Evolutionary conservation across 2,329 filamentous ascomycete species (phyloP).

Genomic region (Aspergillus novoparasiticus): DNA sequence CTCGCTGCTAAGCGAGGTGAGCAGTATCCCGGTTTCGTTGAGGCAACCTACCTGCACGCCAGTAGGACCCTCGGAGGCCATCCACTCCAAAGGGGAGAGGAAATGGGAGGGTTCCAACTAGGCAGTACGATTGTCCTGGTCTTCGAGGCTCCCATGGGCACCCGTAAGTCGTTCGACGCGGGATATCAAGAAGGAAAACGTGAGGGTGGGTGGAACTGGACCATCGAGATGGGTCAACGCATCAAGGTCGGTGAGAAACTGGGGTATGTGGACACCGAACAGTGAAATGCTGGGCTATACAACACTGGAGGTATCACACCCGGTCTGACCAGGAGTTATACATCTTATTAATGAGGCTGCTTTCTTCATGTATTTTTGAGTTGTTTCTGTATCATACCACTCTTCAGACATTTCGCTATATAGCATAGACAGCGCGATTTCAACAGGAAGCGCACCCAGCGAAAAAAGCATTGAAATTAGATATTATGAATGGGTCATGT

Average conservation of each 20-base stretch:
- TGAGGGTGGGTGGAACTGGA: conserved; percentile 79
- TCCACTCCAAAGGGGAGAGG: conserved; percentile 81
- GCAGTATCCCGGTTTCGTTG: conserved; percentile 84
- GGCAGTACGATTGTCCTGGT: conserved; percentile 94
- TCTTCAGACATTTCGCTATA: conserved; percentile 6
- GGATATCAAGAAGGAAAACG: conserved; percentile 60
- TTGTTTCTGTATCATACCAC: conserved; percentile 15
- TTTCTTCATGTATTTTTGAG: background rate
- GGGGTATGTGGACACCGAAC: conserved; percentile 62
- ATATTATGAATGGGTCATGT: background rate
- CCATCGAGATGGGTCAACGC: conserved; percentile 80
- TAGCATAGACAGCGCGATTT: conserved; percentile 1
- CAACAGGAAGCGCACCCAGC: background rate
- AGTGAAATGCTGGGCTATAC: conserved; percentile 14
- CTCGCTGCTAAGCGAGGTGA: conserved; percentile 75
- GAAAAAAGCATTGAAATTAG: background rate
- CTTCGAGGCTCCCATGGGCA: conserved; percentile 83
- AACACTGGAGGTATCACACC: background rate
- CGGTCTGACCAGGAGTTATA: background rate
- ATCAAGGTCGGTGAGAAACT: conserved; percentile 88
- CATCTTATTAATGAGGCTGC: background rate
- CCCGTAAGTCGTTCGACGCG: conserved; percentile 59
- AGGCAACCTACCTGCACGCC: conserved; percentile 82
- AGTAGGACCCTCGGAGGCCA: conserved; percentile 79
- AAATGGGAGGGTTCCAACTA: conserved; percentile 97